Base-by-base conservation (phyloP, 208 protist species). In the Wallacemonas sp. region DNA sequence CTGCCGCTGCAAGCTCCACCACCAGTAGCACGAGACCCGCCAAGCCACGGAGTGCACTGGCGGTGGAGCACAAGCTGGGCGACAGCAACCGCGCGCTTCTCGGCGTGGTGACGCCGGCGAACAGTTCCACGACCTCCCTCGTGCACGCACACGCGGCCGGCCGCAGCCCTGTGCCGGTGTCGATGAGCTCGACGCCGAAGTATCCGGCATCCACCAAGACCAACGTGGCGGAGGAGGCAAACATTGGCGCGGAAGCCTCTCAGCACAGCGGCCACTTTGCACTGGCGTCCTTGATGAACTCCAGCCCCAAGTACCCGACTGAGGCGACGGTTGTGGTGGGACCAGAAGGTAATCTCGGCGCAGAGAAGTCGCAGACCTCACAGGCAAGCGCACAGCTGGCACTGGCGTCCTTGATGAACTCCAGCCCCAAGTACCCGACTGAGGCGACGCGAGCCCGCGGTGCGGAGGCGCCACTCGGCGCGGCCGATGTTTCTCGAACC, bases 211-310 rank as follows among this genome's bases (percentile, higher is more conserved):
- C 11, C 30, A n/a, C n/a, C n/a, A n/a, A n/a, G n/a, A n/a, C n/a
- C n/a, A n/a, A n/a, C n/a, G n/a, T n/a, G n/a, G n/a, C n/a, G n/a
- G n/a, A n/a, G n/a, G n/a, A n/a, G n/a, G n/a, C 47, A 6, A 11
- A 23, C 52, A 39, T 32, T 8, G 5, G 21, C 47, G 19, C 26
- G n/a, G n/a, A n/a, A n/a, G n/a, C n/a, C n/a, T 30, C 9, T 2
- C 52, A 39, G 52, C n/a, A 24, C 32, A 58, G 52, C n/a, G 52
- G 6, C 17, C 52, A 39, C 52, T 58, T 58, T 39, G 30, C 26
- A 14, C 52, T 58, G n/a, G 52, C 47, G 3, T 32, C 47, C 9
- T 32, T 32, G 24, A 65, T 60, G 21, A 33, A 49, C 55, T 54
- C 60, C 29, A 65, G 68, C 33, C 57, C 57, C 36, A 54, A 19